phyloP scores from a whole-genome alignment of 2,329 filamentous ascomycete genomes.

The Pyrenochaeta sp. region DNA sequence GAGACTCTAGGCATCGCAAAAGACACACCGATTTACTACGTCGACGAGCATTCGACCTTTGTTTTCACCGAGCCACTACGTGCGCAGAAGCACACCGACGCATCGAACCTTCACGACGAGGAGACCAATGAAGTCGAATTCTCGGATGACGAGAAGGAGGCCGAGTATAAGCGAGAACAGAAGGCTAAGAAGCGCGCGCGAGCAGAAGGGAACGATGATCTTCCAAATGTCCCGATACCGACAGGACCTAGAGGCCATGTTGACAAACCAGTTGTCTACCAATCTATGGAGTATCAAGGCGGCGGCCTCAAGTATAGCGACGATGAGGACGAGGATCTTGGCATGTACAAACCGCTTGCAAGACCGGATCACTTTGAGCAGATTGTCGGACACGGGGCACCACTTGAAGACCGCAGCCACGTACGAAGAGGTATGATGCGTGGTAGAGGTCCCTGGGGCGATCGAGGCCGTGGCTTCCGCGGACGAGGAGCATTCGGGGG shows the following conservation, averaged over 20 bases:
- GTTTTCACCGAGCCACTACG: conserved; percentile 87
- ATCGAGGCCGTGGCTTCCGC: conserved; percentile 49
- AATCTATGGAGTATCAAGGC: conserved; percentile 40
- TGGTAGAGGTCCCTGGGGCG: conserved; percentile 43
- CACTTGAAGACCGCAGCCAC: conserved; percentile 48
- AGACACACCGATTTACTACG: conserved; percentile 80
- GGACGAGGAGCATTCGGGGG: conserved; percentile 40
- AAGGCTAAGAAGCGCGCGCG: conserved; percentile 67
- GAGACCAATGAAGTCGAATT: conserved; percentile 94
- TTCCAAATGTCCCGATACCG: conserved; percentile 28
- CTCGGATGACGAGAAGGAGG: conserved; percentile 94
- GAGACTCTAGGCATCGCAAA: conserved; percentile 70
- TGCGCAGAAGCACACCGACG: conserved; percentile 85
- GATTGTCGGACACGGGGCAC: conserved; percentile 53
- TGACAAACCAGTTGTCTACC: conserved; percentile 27
- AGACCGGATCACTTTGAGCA: conserved; percentile 58
- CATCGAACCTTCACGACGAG: conserved; percentile 94
- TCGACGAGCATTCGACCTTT: conserved; percentile 78
- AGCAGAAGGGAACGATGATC: conserved; percentile 36
- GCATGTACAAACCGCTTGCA: conserved; percentile 58
- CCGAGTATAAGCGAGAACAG: conserved; percentile 69
- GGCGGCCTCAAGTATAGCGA: conserved; percentile 55
- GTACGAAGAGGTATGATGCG: conserved; percentile 46
- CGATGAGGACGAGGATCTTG: conserved; percentile 53
- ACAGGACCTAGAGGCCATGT: conserved; percentile 30